These are phyloP conservation scores for Sporothrix pseudoabietina DNA, from an alignment of 2,329 filamentous ascomycete genomes.

Conservation along the genomic window DNA sequence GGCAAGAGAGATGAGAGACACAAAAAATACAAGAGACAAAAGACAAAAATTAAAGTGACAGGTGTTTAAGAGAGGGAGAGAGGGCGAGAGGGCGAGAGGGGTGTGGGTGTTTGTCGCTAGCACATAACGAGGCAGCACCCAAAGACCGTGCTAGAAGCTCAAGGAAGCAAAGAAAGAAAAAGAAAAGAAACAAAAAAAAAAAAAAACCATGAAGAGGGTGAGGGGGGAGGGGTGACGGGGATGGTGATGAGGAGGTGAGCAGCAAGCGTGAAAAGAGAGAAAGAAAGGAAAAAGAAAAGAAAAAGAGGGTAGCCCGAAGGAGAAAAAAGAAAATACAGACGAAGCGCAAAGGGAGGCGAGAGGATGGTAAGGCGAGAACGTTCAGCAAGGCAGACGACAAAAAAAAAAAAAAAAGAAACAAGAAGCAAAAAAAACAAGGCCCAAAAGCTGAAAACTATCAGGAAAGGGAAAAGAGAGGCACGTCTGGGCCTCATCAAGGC, in stretches of 20 bases:
- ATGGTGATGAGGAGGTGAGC: not conserved
- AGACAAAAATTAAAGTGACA: constrained; percentile 1
- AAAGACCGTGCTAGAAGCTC: not conserved
- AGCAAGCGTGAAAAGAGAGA: not conserved
- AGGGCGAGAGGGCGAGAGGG: not conserved
- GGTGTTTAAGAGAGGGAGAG: not conserved
- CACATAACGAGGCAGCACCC: not conserved
- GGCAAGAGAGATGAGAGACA: not conserved
- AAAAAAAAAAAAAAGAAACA: not conserved
- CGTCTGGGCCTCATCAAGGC: constrained; percentile 13
- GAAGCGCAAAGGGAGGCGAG: not conserved
- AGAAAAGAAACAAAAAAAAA: constrained; percentile 17
- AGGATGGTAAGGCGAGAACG: not conserved
- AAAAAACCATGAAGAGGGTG: not conserved
- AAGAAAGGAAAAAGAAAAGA: not conserved
- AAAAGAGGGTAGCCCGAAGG: not conserved
- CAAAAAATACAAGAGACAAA: constrained; percentile 4
- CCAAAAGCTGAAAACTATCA: not conserved
- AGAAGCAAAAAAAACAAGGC: constrained; percentile 3
- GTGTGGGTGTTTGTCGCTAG: constrained; percentile 6
- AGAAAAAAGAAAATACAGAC: not conserved
- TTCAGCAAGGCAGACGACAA: not conserved
- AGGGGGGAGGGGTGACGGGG: not conserved
- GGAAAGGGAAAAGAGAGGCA: not conserved
- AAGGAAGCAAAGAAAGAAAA: not conserved